Evolutionary conservation across 192 early-diverging fungal genomes (phyloP).

Genomic region (Coemansia sp.): DNA sequence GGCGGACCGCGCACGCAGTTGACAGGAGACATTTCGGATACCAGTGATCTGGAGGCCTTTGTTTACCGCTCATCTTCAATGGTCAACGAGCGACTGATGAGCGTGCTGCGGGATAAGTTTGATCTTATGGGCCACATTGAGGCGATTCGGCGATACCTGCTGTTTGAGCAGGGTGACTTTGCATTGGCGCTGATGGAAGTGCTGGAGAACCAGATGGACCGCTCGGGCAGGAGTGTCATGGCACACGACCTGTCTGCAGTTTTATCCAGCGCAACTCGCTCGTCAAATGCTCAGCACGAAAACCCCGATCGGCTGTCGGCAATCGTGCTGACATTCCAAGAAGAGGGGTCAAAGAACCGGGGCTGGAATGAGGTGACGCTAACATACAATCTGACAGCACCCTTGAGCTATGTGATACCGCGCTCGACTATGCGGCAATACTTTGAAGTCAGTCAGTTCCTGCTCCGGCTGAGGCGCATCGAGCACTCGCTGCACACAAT

Average conservation of each 20-base stretch:
- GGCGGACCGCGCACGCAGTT: conserved; percentile 35
- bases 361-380: conserved; percentile 96
- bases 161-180: conserved; percentile 95
- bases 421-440: conserved; percentile 76
- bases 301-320: conserved; percentile 70
- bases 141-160: conserved; percentile 84
- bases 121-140: conserved; percentile 81
- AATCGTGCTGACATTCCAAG: conserved; percentile 22
- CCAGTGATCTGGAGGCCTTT: conserved; percentile 67
- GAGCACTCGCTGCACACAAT: conserved; percentile 71
- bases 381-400: conserved; percentile 77
- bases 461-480: conserved; percentile 87
- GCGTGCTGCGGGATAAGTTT: conserved; percentile 75
- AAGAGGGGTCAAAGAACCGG: conserved; percentile 23
- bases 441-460: conserved; percentile 78
- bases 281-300: conserved; percentile 88
- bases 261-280: conserved; percentile 78
- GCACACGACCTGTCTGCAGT: conserved; percentile 87
- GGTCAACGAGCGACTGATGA: conserved; percentile 77
- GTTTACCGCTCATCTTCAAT: conserved; percentile 70
- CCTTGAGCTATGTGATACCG: conserved; percentile 83
- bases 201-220: conserved; percentile 64
- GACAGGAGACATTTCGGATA: conserved; percentile 59
- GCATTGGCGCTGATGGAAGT: conserved; percentile 84
- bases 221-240: conserved; percentile 72